phyloP scores from a whole-genome alignment of 768 basidiomycete species.

The Amanita inopinata region DNA sequence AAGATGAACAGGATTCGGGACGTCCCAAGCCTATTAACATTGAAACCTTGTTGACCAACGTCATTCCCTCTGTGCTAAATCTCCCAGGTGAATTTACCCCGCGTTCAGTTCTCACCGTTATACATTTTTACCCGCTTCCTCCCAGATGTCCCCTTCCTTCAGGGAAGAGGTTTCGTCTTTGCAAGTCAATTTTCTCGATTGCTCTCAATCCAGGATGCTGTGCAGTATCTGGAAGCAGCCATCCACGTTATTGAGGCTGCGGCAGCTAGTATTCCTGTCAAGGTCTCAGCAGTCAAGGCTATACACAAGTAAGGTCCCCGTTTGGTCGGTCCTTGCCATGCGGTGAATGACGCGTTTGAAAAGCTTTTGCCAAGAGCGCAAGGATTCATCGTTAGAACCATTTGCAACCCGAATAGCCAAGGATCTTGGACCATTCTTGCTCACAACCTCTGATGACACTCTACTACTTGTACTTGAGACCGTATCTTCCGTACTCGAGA shows the following conservation, averaged over 20 bases:
- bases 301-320: slow-evolving; percentile 69
- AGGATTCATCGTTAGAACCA: slow-evolving; percentile 47
- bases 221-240: slow-evolving; percentile 83
- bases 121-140: background rate
- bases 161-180: slow-evolving; percentile 91
- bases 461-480: slow-evolving; percentile 84
- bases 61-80: slow-evolving; percentile 69
- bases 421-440: slow-evolving; percentile 76
- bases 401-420: slow-evolving; percentile 69
- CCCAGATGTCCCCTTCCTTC: slow-evolving; percentile 82
- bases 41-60: slow-evolving; percentile 59
- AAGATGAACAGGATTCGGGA: slow-evolving; percentile 63
- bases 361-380: slow-evolving; percentile 63
- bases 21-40: slow-evolving; percentile 66
- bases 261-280: slow-evolving; percentile 75
- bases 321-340: background rate
- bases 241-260: slow-evolving; percentile 73
- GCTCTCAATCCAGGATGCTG: slow-evolving; percentile 61
- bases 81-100: slow-evolving; percentile 68
- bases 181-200: slow-evolving; percentile 79
- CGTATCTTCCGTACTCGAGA: slow-evolving; percentile 66
- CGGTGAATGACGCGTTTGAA: slow-evolving; percentile 10
- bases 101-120: background rate
- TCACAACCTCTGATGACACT: slow-evolving; percentile 77
- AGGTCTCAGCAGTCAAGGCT: slow-evolving; percentile 90